Evolutionary conservation across 2,329 filamentous ascomycete species (phyloP), one percentile per base, ranked within the genome.

Genomic region (Fusarium lyarnte): DNA sequence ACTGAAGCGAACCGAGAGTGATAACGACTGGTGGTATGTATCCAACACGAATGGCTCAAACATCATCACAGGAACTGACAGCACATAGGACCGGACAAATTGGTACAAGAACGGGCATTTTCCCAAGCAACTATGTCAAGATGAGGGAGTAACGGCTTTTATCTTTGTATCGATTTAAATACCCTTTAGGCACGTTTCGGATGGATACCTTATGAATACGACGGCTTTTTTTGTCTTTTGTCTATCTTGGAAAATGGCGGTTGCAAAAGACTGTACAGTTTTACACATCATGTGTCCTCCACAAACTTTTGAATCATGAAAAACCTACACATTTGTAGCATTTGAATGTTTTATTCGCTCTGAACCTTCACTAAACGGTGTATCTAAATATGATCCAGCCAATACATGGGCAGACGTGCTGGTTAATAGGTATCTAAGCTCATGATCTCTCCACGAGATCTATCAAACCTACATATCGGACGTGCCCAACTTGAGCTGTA

Each of bases 21-120:
- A 94, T 65, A 95, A 94, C 63, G 95, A 98, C 81, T 98, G 95
- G 95, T 98, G 95, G 90, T 92, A 86, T 76, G 90, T 88, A 64
- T 51, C 10, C 7, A 57, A 69, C 33, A 16, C 17, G 10, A n/a
- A n/a, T 23, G 7, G 35, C 16, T 25, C 27, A 27, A 19, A 27
- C 19, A 25, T 10, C 16, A 9, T 35, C 21, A 23, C 21, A n/a
- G 17, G 19, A 42, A 31, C 63, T 72, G 33, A 72, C 58, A 39
- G 17, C 23, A 6, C 23, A 11, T 74, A 92, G 90, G 96, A 98
- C 95, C 23, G 96, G 96, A 31, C 92, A 92, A 82, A 91, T 98
- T 78, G 95, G 95, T 35, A 88, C 90, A 73, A 89, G 91, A 75
- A 93, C 95, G 61, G 96, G 96, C 41, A 97, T 98, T 74, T 99